Base-by-base conservation (phyloP, 345 rosid species). In the Citrus mangshanensis region DNA sequence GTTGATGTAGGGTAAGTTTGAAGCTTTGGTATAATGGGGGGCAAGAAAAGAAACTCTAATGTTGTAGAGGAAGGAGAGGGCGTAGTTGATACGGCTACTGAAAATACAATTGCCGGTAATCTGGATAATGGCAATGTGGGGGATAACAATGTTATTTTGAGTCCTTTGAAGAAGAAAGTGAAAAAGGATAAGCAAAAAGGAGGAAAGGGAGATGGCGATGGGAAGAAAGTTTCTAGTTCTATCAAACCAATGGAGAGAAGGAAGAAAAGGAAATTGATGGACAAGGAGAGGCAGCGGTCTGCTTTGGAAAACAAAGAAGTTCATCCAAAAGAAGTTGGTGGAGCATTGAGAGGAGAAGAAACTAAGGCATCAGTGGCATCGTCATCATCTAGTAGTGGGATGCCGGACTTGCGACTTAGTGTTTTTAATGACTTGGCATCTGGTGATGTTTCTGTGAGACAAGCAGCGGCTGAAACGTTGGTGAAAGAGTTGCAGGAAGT, bases 391-490 rank as follows among this genome's bases (percentile, higher is more conserved):
- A 71, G 79, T 58, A 80, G 77, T 38, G 78, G 73, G 12, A 77
- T 89, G 84, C 91, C 96, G 0, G 91, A 88, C 88, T 86, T 94
- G 67, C 95, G 93, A 56, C 89, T 97, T 13, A 85, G 82, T 65
- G 93, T 91, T 58, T 97, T 97, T 16, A 89, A 86, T 77, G 93
- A 93, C 76, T 84, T 97, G 86, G 93, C 93, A 10, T 89, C 92
- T 0, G 85, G 87, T 1, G 93, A 93, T 71, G 84, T 82, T 78
- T 82, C 87, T 0, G 84, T 86, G 37, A 85, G 99, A 79, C 89
- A 91, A 82, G 86, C 82, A 6, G 98, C 93, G 0, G 98, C 86
- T 7, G 88, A 86, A 63, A 87, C 93, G 14, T 75, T 97, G 89
- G 91, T 89, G 70, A 76, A 24, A 19, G 94, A 89, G 85, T 83